Evolutionary conservation across 371 early-diverging fungal genomes (phyloP), one percentile per base, ranked within the genome.

Genomic region (Apophysomyces ossiformis): DNA sequence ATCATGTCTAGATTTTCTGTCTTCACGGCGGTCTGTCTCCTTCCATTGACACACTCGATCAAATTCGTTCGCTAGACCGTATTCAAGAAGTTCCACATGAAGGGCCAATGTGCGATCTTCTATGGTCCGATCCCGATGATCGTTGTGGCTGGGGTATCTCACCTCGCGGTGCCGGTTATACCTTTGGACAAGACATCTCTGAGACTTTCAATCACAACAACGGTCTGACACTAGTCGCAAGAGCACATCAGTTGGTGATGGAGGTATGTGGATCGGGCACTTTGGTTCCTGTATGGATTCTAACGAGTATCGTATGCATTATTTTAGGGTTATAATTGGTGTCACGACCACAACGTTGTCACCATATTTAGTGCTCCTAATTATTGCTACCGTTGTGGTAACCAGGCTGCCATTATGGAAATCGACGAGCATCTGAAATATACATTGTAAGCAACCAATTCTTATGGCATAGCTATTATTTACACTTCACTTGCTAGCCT

Each of bases 81-180:
- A 92, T 94, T 68, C 96, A 98, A 79, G 99, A 99, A 87, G 94
- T 99, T 61, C 99, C 99, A 57, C 99, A 99, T 74, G 96, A 98
- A 72, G 99, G 99, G 4, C 94, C 97, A 54, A 98, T 99, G 84
- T 97, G 98, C 82, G 95, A 90, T 87, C 76, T 85, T 93, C 92
- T 99, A 88, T 99, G 99, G 99, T 96, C 97, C 38, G 99, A 99
- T 77, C 99, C 99, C 9, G 99, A 99, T 69, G 97, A 99, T 64
- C 93, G 95, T 65, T 93, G 91, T 60, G 95, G 96, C 45, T 99
- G 99, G 99, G 98, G 96, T 35, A 94, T 96, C 54, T 95, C 95
- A 68, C 98, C 99, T 44, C 87, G 99, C 68, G 99, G 99, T 47
- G 98, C 99, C 58, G 99, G 99, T 58, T 99, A 97, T 92, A 87